phyloP scores from a whole-genome alignment of 2,329 filamentous ascomycete species.

The Fusarium sp. region DNA sequence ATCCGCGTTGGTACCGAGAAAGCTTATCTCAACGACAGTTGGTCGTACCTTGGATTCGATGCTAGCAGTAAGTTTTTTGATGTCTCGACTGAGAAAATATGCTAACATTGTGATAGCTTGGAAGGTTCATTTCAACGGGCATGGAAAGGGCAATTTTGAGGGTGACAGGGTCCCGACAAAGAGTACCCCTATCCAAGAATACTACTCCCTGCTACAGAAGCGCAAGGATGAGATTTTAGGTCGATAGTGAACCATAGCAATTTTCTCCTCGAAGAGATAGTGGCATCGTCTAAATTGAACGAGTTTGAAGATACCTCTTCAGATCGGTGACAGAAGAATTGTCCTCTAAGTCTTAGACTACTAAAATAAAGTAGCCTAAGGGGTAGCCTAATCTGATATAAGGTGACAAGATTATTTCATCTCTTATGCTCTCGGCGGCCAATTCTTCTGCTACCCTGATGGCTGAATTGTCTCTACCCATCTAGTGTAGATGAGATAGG shows the following conservation, averaged over 20 bases:
- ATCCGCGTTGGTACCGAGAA: constrained; percentile 55
- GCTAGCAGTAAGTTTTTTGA: constrained; percentile 56
- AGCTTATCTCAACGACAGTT: constrained; percentile 61
- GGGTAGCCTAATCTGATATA: not conserved
- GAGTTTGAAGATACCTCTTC: not conserved
- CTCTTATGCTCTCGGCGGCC: not conserved
- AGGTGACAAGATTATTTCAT: not conserved
- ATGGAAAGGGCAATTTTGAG: constrained; percentile 51
- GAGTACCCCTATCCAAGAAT: constrained; percentile 46
- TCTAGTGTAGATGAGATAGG: not conserved
- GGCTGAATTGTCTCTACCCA: not conserved
- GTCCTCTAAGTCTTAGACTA: not conserved
- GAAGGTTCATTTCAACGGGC: constrained; percentile 55
- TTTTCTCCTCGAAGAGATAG: not conserved
- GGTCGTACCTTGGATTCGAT: constrained; percentile 59
- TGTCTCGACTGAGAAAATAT: fast-evolving
- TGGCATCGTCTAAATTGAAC: not conserved
- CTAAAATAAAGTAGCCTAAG: not conserved
- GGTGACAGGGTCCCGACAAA: constrained; percentile 48
- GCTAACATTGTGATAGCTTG: constrained; percentile 46
- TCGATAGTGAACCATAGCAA: not conserved
- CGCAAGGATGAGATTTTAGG: constrained; percentile 46
- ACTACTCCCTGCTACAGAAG: constrained; percentile 52
- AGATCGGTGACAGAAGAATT: not conserved
- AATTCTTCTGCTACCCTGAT: not conserved